Percentiles rank a stretch among this genome's conserved stretches.
These are phyloP conservation scores for Trichocomaceae sp. DNA, from an alignment of 2,329 filamentous ascomycete species.

Conservation along the genomic window DNA sequence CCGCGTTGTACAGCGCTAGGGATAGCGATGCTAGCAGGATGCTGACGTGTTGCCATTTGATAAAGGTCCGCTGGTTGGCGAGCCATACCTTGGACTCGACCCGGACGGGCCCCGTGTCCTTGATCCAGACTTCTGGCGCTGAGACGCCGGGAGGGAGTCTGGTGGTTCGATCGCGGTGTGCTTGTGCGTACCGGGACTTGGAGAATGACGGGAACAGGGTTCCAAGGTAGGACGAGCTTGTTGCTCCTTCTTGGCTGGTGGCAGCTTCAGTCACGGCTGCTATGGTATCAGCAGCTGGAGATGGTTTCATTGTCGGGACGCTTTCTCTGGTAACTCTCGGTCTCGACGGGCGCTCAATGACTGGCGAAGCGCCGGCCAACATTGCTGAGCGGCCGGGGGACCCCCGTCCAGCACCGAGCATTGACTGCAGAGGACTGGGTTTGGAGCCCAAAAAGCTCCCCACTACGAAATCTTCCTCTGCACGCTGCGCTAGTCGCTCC, in stretches of 20 bases:
- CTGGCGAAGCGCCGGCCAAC: slow-evolving; percentile 1
- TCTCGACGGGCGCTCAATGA: slow-evolving; percentile 2
- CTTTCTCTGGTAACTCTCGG: slow-evolving; percentile 9
- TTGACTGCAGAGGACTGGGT: slow-evolving; percentile 24
- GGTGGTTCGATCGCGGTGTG: slow-evolving; percentile 38
- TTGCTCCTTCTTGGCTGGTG: not conserved
- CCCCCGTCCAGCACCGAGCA: slow-evolving; percentile 24
- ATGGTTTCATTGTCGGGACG: not conserved
- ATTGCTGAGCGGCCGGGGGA: slow-evolving; percentile 22
- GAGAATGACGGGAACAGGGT: slow-evolving; percentile 73
- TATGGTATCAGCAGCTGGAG: not conserved
- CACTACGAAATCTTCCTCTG: slow-evolving; percentile 81
- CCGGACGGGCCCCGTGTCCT: slow-evolving; percentile 83
- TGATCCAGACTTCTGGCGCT: slow-evolving; percentile 81
- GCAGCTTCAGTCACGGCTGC: not conserved
- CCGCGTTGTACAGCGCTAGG: slow-evolving; percentile 81
- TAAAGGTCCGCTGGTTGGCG: slow-evolving; percentile 94
- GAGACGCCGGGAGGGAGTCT: slow-evolving; percentile 78
- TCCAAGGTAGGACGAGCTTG: slow-evolving; percentile 8
- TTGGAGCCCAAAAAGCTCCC: slow-evolving; percentile 70
- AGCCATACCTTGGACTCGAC: slow-evolving; percentile 99
- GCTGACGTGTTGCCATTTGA: slow-evolving; percentile 97
- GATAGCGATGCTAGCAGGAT: slow-evolving; percentile 79
- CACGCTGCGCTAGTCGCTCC: slow-evolving; percentile 69
- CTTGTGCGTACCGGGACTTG: slow-evolving; percentile 65